phyloP scores from a whole-genome alignment of 345 rosid species.

The Pugionium cornutum region DNA sequence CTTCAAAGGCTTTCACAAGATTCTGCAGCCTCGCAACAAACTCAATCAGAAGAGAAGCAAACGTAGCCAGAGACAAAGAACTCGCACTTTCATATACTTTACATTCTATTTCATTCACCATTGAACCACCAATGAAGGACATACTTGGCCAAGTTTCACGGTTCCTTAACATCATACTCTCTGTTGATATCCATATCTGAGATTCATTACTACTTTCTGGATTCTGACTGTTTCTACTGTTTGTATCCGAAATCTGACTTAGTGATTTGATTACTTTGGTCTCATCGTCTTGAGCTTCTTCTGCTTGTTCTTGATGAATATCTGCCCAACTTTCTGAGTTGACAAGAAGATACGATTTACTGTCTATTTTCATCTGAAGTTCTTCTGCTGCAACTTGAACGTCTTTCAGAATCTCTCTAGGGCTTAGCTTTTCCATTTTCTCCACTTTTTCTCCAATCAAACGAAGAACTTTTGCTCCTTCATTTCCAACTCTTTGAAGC shows the following conservation, averaged over 20 bases:
- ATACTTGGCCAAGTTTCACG: conserved; percentile 59
- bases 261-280: conserved; percentile 50
- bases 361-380: conserved; percentile 41
- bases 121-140: conserved; percentile 44
- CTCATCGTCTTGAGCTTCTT: conserved; percentile 41
- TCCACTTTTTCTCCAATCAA: conserved; percentile 48
- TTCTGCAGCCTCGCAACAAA: conserved; percentile 88
- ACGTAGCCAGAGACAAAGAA: conserved; percentile 64
- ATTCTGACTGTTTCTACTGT: conserved; percentile 30
- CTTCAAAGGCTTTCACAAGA: conserved; percentile 59
- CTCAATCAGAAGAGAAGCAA: conserved; percentile 43
- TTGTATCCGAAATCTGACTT: conserved; percentile 51
- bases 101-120: conserved; percentile 43
- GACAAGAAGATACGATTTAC: conserved; percentile 60
- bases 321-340: conserved; percentile 68
- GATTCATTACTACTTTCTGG: conserved; percentile 26
- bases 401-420: conserved; percentile 48
- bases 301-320: conserved; percentile 20
- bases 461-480: conserved; percentile 50
- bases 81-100: conserved; percentile 81
- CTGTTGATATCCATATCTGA: conserved; percentile 43
- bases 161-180: conserved; percentile 35
- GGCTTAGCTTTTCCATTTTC: conserved; percentile 40
- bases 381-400: conserved; percentile 64
- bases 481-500: conserved; percentile 50